Evolutionary conservation across 257 asterid genomes (phyloP).

Genomic region (Capsicum rhomboideum): DNA sequence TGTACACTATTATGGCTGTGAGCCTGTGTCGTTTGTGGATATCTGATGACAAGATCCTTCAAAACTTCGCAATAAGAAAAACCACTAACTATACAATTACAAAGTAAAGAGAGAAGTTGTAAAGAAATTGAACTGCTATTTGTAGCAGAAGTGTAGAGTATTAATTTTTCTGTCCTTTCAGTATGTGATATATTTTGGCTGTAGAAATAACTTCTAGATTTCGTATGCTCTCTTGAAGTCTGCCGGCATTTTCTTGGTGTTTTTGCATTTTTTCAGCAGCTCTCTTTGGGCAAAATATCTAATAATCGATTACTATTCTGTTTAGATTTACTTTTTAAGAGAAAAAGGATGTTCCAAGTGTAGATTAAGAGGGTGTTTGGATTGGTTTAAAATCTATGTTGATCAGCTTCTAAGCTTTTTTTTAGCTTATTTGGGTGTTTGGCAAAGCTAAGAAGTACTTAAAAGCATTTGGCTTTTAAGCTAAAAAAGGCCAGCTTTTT

Average conservation of each 20-base stretch:
- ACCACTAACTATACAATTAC: background rate
- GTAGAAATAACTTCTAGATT: background rate
- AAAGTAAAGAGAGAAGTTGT: background rate
- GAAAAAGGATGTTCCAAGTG: background rate
- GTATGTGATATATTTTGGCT: background rate
- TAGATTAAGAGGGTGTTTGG: background rate
- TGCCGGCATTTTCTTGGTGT: background rate
- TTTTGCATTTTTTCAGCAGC: background rate
- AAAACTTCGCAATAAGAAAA: background rate
- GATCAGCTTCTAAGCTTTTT: background rate
- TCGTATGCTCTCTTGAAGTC: background rate
- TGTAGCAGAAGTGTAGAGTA: background rate
- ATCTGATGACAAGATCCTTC: background rate
- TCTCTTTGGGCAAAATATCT: background rate
- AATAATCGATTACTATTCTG: background rate
- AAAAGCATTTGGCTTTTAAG: background rate
- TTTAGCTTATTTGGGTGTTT: background rate
- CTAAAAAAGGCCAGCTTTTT: background rate
- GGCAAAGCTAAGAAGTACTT: background rate
- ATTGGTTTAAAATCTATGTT: background rate
- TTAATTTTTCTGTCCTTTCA: background rate
- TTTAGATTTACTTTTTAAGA: background rate
- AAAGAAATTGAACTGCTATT: background rate
- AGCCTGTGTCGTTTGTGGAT: background rate
- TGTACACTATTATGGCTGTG: background rate